Base-by-base conservation (phyloP, 805 yeast species). In the Lachancea thermotolerans region DNA sequence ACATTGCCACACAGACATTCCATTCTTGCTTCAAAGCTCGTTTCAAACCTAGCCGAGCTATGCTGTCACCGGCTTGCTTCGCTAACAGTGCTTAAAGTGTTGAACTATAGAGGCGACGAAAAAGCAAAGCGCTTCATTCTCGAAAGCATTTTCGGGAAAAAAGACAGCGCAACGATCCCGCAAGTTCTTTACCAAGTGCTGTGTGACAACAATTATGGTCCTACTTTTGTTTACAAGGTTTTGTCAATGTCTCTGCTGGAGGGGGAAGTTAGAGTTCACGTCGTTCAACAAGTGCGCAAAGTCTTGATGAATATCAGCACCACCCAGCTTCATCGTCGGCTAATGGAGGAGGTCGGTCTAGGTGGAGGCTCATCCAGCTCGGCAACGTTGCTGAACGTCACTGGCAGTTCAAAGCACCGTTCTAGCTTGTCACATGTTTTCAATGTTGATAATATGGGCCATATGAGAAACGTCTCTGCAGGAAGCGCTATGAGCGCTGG, bases 311-410 rank as follows among this genome's bases (percentile, higher is more conserved):
- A 82, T 39, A 64, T 76, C 55, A 78, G 77, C 47, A 72, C 82
- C 33, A 53, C 61, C n/a, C 95, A 85, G 60, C 85, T 84, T 31
- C 86, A 87, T 65, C 85, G 86, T 59, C 79, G 95, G 52, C 70
- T 93, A 46, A 77, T 90, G 75, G 98, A 91, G 54, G 98, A 91
- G 64, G 91, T 89, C 50, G 97, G 97, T 2, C 68, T 90, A 42
- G 66, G 63, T 39, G 35, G 39, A 37, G 11, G 33, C 3, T 41
- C 40, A 3, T 25, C 21, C 27, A 25, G 21, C 12, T 9, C 37
- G 49, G 11, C 44, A 33, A 18, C 21, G 14, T n/a, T 36, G 14
- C 30, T 36, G 8, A 9, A 28, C 10, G 40, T 35, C 15, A 18
- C 27, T 4, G 29, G 40, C 14, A 25, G 16, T 41, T 10, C 51